Percentiles rank a stretch among this genome's conserved stretches.
Evolutionary conservation across 176 grass and related monocot species (phyloP).

Genomic region (Musa troglodytarum): DNA sequence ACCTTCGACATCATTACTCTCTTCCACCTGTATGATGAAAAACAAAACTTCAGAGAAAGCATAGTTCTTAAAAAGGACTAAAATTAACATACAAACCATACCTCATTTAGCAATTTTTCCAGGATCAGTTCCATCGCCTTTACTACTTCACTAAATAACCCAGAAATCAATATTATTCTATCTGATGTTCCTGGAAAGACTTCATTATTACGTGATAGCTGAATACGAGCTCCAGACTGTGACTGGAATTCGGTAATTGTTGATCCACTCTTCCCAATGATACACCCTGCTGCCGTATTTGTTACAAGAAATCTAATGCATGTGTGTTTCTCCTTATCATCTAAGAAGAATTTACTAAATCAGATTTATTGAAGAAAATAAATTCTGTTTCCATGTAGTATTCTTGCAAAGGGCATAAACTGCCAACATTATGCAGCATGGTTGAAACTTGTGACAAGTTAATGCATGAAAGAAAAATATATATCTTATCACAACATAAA

Average conservation of each 20-base stretch:
- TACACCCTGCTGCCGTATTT: conserved; percentile 76
- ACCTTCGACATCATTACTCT: conserved; percentile 68
- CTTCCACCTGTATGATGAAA: conserved; percentile 59
- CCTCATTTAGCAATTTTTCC: conserved; percentile 84
- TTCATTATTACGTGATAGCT: conserved; percentile 80
- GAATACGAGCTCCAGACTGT: conserved; percentile 80
- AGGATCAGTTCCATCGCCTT: conserved; percentile 96
- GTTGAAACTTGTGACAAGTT: not conserved
- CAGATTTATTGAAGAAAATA: no score
- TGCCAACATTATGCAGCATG: not conserved
- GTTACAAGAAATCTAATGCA: conserved; percentile 71
- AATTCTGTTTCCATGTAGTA: not conserved
- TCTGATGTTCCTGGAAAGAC: conserved; percentile 90
- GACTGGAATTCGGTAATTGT: conserved; percentile 94
- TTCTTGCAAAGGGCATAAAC: not conserved
- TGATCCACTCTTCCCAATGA: conserved; percentile 90
- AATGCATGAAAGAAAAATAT: no score
- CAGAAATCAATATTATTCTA: conserved; percentile 91
- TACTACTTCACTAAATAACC: conserved; percentile 61
- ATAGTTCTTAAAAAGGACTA: not conserved
- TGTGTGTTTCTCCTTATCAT: conserved; percentile 63
- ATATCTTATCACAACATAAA: no score
- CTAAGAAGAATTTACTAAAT: no score
- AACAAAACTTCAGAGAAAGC: not conserved
- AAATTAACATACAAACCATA: conserved; percentile 15